These are phyloP conservation scores for Alliaria petiolata DNA, from an alignment of 345 rosid genomes.

Conservation along the genomic window DNA sequence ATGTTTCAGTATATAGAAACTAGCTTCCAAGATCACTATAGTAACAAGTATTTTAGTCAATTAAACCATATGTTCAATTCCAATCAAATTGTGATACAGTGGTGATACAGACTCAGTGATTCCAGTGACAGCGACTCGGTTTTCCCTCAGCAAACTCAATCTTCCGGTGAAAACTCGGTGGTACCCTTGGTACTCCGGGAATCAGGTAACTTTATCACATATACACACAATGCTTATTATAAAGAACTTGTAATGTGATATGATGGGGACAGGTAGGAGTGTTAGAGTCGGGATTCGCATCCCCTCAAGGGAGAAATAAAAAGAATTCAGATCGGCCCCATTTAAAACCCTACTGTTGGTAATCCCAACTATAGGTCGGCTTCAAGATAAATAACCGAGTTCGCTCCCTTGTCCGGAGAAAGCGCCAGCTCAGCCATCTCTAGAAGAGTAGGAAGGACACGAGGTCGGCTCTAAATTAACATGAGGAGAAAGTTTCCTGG, in stretches of 20 bases:
- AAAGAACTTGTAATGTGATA: background rate
- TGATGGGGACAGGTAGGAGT: constrained; percentile 61
- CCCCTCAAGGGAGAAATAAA: no score
- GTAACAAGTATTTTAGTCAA: background rate
- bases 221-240: background rate
- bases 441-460: no score
- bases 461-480: no score
- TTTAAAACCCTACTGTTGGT: no score
- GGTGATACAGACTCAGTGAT: constrained; percentile 91
- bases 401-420: no score
- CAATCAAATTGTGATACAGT: constrained; percentile 33
- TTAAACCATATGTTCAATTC: background rate
- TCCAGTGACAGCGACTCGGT: constrained; percentile 86
- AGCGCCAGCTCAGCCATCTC: no score
- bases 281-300: no score
- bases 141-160: constrained; percentile 68
- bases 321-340: no score
- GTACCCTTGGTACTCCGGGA: constrained; percentile 82
- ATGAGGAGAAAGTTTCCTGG: no score
- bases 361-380: no score
- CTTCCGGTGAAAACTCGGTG: constrained; percentile 56
- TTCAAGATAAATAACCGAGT: no score
- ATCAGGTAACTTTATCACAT: constrained; percentile 37
- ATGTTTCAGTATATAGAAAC: background rate
- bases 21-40: background rate